These are phyloP conservation scores for Hylodesmum podocarpum DNA, from an alignment of 306 rosid species.

Conservation along the genomic window DNA sequence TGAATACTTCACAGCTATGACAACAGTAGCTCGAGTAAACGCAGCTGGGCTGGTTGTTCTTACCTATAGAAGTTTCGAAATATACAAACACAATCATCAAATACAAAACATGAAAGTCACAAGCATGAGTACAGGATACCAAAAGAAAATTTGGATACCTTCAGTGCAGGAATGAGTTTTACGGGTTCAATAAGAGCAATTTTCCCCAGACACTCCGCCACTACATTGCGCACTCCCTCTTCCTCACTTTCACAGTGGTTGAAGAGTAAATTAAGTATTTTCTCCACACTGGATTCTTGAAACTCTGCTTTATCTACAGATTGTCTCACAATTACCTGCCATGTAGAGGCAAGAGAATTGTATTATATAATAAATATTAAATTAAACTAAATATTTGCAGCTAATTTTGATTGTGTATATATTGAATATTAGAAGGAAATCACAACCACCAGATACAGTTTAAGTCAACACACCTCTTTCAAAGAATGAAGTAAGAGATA, in stretches of 20 bases:
- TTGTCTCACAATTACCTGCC: conserved; percentile 93
- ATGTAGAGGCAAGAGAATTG: conserved; percentile 27
- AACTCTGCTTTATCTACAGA: conserved; percentile 96
- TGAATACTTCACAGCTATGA: conserved; percentile 96
- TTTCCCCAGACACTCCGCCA: conserved; percentile 97
- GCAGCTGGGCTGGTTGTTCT: conserved; percentile 90
- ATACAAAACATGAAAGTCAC: conserved; percentile 26
- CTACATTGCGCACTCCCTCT: conserved; percentile 98
- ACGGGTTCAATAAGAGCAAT: conserved; percentile 95
- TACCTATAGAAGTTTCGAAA: conserved; percentile 50
- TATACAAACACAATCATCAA: conserved; percentile 20
- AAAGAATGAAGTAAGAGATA: conserved; percentile 97
- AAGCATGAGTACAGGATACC: conserved; percentile 13
- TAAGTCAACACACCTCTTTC: conserved; percentile 73
- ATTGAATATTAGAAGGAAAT: not conserved
- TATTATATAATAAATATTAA: too few species aligned
- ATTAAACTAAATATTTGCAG: not conserved
- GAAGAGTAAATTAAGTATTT: conserved; percentile 88
- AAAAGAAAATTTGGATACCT: conserved; percentile 51
- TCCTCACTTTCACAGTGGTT: conserved; percentile 98
- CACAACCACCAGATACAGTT: not conserved
- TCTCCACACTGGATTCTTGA: conserved; percentile 94
- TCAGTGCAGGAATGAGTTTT: conserved; percentile 97
- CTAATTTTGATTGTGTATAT: not conserved
- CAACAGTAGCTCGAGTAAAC: conserved; percentile 98